Conservation (phyloP, 73 alveolate genomes). For the Stentor coeruleus region DNA sequence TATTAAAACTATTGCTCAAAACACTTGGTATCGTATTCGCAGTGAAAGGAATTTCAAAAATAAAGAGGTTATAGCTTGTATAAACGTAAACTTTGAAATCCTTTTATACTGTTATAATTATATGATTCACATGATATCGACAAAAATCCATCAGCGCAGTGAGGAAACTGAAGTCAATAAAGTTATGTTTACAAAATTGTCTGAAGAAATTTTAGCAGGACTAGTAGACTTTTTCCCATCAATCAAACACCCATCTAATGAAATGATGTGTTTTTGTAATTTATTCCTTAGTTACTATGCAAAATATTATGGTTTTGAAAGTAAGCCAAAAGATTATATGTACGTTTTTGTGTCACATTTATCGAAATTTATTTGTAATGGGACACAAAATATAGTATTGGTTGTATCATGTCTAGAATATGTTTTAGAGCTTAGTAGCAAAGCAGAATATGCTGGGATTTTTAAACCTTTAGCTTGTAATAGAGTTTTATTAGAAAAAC, state of each 20-base stretch:
- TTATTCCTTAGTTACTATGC: not conserved
- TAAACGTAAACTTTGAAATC: constrained; percentile 3
- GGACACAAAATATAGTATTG: not conserved
- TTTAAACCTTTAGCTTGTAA: not conserved
- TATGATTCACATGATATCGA: not conserved
- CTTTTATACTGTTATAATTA: not conserved
- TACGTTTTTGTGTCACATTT: not conserved
- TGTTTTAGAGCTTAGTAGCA: not conserved
- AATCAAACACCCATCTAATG: not conserved
- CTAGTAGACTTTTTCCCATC: not conserved
- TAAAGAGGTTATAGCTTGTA: not conserved
- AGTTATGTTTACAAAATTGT: not conserved
- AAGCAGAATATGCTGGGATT: not conserved
- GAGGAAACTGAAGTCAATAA: not conserved
- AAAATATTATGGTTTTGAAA: not conserved
- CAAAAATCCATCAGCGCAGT: not conserved
- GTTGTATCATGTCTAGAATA: not conserved
- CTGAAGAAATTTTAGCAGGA: not conserved
- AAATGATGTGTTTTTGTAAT: not conserved
- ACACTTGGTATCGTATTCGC: not conserved
- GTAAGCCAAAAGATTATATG: not conserved
- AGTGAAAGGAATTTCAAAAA: not conserved
- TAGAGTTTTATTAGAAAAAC: not conserved
- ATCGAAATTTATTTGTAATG: not conserved
- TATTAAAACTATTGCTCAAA: not conserved